These are phyloP conservation scores for Saturnispora saitoi DNA, from an alignment of 805 yeast species.

Conservation along the genomic window DNA sequence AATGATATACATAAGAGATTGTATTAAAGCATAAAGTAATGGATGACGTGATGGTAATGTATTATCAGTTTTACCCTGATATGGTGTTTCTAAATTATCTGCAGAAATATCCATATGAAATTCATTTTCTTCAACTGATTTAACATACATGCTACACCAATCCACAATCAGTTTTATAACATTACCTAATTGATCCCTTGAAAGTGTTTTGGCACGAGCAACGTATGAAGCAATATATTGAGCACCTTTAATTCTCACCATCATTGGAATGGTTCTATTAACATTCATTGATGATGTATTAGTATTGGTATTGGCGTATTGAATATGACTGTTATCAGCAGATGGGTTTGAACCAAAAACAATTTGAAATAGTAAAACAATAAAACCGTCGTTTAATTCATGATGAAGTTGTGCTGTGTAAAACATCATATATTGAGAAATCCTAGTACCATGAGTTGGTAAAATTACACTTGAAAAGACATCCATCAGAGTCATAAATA, in stretches of 20 bases:
- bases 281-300: background rate
- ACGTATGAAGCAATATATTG: constrained; percentile 87
- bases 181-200: constrained; percentile 65
- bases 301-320: constrained; percentile 2
- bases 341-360: constrained; percentile 66
- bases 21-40: constrained; percentile 80
- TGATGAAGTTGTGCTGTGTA: constrained; percentile 73
- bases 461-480: constrained; percentile 74
- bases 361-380: constrained; percentile 73
- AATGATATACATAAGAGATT: constrained; percentile 81
- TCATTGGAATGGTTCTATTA: constrained; percentile 22
- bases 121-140: constrained; percentile 71
- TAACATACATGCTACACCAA: constrained; percentile 49
- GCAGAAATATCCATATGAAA: background rate
- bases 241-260: constrained; percentile 77
- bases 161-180: constrained; percentile 74
- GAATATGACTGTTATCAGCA: constrained; percentile 21
- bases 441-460: constrained; percentile 87
- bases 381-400: constrained; percentile 75
- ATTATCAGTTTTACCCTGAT: constrained; percentile 11
- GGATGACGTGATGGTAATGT: constrained; percentile 26
- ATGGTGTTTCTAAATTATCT: background rate
- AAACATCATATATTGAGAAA: constrained; percentile 79
- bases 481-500: constrained; percentile 67
- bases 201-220: constrained; percentile 72